phyloP scores from a whole-genome alignment of 2,329 filamentous ascomycete genomes.

The Lecanicillium sp. region DNA sequence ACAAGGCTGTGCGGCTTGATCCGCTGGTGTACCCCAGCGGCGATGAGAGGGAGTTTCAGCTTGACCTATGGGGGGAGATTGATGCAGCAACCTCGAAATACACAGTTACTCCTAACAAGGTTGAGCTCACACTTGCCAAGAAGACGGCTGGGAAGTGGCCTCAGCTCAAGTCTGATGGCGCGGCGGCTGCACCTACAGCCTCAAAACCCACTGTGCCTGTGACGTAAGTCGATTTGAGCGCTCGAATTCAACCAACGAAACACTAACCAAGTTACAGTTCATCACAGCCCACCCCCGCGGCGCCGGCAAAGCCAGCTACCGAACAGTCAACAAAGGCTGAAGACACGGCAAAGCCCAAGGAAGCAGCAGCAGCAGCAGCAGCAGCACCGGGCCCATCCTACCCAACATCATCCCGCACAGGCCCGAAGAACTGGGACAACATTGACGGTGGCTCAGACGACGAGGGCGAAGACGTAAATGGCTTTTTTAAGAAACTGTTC shows the following conservation, averaged over 20 bases:
- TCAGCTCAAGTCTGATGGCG: slow-evolving; percentile 14
- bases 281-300: too few species aligned
- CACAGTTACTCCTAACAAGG: slow-evolving; percentile 66
- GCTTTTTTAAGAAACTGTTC: slow-evolving; percentile 89
- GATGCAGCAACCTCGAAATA: slow-evolving; percentile 52
- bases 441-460: slow-evolving; percentile 53
- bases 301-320: too few species aligned
- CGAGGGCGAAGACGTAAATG: slow-evolving; percentile 57
- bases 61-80: slow-evolving; percentile 58
- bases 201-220: slow-evolving; percentile 2
- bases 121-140: slow-evolving; percentile 71
- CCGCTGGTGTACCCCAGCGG: slow-evolving; percentile 30
- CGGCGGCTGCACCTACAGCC: slow-evolving; percentile 3
- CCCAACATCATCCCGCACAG: slow-evolving; percentile 76
- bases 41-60: slow-evolving; percentile 56
- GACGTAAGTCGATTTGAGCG: too few species aligned
- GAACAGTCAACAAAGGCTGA: too few species aligned
- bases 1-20: slow-evolving; percentile 18
- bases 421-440: slow-evolving; percentile 90
- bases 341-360: slow-evolving; percentile 2
- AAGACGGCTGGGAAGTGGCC: slow-evolving; percentile 61
- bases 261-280: too few species aligned
- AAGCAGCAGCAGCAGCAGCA: not conserved
- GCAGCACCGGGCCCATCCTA: slow-evolving; percentile 48
- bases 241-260: too few species aligned